Evolutionary conservation across 2,329 filamentous ascomycete genomes (phyloP), one percentile per base, ranked within the genome.

Genomic region (Colletotrichum aenigma): DNA sequence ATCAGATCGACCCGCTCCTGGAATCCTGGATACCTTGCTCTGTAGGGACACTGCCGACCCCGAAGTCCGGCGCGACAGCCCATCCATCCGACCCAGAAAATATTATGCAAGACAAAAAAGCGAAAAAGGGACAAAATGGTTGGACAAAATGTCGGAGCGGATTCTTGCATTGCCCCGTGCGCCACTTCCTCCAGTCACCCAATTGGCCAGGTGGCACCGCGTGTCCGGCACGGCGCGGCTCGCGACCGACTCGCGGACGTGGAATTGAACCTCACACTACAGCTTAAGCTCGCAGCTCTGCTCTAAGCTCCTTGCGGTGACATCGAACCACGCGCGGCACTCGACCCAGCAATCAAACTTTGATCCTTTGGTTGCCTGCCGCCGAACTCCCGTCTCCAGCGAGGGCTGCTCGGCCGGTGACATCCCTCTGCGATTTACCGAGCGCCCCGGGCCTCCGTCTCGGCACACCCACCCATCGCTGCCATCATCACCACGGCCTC

Each of bases 1-100:
- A 30, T n/a, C 55, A 66, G 15, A 38, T 43, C 55, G 55, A 48
- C 43, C 43, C 43, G 43, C 43, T 52, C 6, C 58, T 52, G 26
- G 48, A 30, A 70, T 65, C 66, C 58, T 52, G 26, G 61, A 30
- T 64, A 34, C 66, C 43, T 48, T 3, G 7, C 43, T 4, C 43
- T 48, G 43, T 43, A 48, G n/a, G 43, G 43, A 48, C 43, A 48
- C 43, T 2, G 36, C 43, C 48, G 62, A 52, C 43, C 56, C 73
- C 70, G 73, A 68, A 73, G 15, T 73, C 70, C 73, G 73, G 26
- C 64, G 55, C 68, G 36, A 52, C 71, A 26, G 66, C 43, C 43
- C 13, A 21, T 34, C 32, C 13, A 13, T 21, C 9, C 18, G 38
- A n/a, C 38, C 18, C 43, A 21, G n/a, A 52, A 13, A 24, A 13